A percentile compares a stretch with the other conserved stretches of the same genome.
Conservation (phyloP, 805 yeast genomes). For the Metschnikowia borealis region DNA sequence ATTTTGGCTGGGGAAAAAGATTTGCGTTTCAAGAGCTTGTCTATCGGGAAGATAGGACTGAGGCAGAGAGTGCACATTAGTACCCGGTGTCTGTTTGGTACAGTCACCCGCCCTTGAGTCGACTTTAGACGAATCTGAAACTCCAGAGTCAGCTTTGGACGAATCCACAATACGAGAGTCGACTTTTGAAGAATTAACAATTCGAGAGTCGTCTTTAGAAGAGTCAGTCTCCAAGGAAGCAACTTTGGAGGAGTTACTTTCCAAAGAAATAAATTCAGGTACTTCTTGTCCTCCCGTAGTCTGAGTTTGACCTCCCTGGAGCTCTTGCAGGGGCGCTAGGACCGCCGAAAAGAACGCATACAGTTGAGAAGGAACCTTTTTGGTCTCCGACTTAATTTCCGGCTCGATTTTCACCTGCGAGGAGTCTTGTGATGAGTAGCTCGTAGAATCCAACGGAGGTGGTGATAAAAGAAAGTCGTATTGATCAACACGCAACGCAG, state of each 20-base stretch:
- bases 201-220: not conserved
- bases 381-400: not conserved
- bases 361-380: not conserved
- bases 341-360: not conserved
- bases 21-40: not conserved
- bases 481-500: not conserved
- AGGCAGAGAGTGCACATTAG: not conserved
- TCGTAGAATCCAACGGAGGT: slow-evolving; percentile 4
- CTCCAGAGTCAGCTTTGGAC: not conserved
- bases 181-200: too few relatives aligned
- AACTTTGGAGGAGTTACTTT: not conserved
- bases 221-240: not conserved
- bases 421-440: slow-evolving; percentile 8
- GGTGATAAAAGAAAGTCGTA: not conserved
- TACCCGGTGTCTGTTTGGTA: not conserved
- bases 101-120: not conserved
- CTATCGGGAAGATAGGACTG: not conserved
- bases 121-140: not conserved
- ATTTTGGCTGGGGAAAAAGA: not conserved
- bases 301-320: too few relatives aligned
- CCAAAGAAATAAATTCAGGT: too few relatives aligned
- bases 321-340: not conserved
- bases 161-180: not conserved
- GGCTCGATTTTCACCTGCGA: slow-evolving; percentile 5
- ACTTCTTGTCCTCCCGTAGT: too few relatives aligned